Percentiles rank a stretch among this genome's conserved stretches.
Evolutionary conservation across 805 yeast species (phyloP).

Genomic region (Wickerhamiella siamensis): DNA sequence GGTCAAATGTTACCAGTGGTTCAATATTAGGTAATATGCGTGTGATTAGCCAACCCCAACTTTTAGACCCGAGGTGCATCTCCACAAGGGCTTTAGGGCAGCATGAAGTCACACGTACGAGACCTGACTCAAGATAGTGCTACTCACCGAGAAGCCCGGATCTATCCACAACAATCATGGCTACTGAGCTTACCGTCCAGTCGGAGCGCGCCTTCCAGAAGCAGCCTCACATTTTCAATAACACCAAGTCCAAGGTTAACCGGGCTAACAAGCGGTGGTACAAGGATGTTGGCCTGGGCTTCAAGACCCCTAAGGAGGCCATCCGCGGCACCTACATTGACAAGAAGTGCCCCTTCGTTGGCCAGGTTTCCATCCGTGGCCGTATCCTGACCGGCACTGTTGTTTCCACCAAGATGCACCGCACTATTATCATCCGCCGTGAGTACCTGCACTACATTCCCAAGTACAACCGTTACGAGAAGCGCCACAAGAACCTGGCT

Average conservation of each 20-base stretch:
- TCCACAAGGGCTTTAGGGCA: neutral
- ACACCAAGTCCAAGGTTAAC: conserved; percentile 98
- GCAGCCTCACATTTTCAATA: conserved; percentile 99
- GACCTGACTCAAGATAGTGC: neutral
- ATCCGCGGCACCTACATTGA: conserved; percentile 96
- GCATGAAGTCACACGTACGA: neutral
- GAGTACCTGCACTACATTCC: conserved; percentile 99
- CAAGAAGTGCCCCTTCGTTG: conserved; percentile 99
- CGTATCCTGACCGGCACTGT: conserved; percentile 98
- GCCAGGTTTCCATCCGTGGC: conserved; percentile 97
- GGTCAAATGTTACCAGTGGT: no score
- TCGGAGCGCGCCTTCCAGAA: conserved; percentile 99
- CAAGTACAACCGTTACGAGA: conserved; percentile 99
- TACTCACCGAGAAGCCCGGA: neutral
- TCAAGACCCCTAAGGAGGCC: conserved; percentile 99
- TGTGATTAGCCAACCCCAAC: no score
- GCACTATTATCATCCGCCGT: conserved; percentile 99
- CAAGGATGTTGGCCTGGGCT: conserved; percentile 99
- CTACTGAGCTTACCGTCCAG: conserved; percentile 99
- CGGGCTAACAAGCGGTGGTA: conserved; percentile 99
- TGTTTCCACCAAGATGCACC: conserved; percentile 99
- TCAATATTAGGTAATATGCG: no score
- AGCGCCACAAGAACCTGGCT: conserved; percentile 99
- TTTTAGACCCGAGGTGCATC: no score
- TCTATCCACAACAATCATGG: conserved; percentile 37